Percentiles rank a stretch among this genome's conserved stretches.
These are phyloP conservation scores for Trichomonas tenax DNA, from an alignment of 208 protist genomes.

Conservation along the genomic window DNA sequence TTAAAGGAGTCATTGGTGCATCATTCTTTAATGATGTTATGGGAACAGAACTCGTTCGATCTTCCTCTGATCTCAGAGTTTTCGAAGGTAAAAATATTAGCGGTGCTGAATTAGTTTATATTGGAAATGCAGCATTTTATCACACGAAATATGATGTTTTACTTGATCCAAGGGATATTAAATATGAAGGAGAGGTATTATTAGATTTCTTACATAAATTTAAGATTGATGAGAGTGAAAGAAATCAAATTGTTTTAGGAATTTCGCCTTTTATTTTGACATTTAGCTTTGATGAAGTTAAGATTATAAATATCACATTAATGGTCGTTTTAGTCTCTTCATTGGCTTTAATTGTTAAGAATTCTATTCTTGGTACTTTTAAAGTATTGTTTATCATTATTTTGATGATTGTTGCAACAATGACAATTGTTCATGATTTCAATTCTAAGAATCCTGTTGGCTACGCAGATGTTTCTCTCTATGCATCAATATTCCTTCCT, in stretches of 20 bases:
- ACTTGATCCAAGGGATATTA: background rate
- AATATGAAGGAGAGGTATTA: background rate
- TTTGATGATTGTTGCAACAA: background rate
- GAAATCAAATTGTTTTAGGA: background rate
- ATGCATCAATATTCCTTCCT: background rate
- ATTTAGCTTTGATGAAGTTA: background rate
- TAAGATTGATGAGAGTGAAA: background rate
- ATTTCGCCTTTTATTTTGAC: background rate
- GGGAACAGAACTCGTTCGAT: background rate
- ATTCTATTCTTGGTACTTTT: background rate
- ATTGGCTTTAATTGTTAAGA: background rate
- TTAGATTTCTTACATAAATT: background rate
- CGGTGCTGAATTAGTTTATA: background rate
- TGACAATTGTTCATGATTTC: background rate
- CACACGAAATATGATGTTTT: background rate
- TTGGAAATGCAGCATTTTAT: background rate
- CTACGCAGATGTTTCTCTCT: background rate
- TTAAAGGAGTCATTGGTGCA: background rate
- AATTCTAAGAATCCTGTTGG: background rate
- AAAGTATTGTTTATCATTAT: background rate
- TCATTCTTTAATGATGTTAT: background rate
- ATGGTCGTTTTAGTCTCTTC: background rate
- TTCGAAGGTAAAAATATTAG: background rate
- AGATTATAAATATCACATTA: background rate
- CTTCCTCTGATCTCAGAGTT: background rate